phyloP scores from a whole-genome alignment of 2,329 filamentous ascomycete genomes.

The Zymoseptoria brevis region DNA sequence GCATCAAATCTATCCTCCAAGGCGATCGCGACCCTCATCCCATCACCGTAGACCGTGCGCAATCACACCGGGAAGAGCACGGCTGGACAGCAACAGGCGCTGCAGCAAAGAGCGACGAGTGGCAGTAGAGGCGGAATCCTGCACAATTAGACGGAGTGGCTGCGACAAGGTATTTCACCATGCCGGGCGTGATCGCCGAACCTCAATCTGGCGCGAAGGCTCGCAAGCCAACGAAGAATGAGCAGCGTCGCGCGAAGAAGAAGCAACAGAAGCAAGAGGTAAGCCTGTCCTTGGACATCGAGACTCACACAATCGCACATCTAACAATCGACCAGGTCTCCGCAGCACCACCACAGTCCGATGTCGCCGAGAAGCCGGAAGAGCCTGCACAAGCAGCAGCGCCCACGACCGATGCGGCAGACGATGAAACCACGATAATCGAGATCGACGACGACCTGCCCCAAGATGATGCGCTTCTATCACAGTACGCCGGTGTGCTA shows the following conservation, averaged over 20 bases:
- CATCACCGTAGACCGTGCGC: no score
- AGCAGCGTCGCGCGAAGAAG: conserved; percentile 85
- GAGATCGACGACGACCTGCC: conserved; percentile 18
- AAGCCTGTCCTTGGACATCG: not conserved
- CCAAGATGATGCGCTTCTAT: conserved; percentile 61
- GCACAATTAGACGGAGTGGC: not conserved
- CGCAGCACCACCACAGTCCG: conserved; percentile 24
- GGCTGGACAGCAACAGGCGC: not conserved
- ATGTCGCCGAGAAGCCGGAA: conserved; percentile 19
- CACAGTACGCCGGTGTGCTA: conserved; percentile 76
- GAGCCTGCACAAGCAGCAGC: conserved; percentile 21
- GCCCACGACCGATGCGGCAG: conserved; percentile 20
- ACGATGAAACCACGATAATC: conserved; percentile 20
- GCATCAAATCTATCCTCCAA: no score
- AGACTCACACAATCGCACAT: conserved; percentile 9
- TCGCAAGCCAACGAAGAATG: conserved; percentile 82
- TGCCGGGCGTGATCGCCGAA: conserved; percentile 30
- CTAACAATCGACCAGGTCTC: conserved; percentile 4
- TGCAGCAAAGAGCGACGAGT: not conserved
- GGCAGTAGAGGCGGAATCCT: not conserved
- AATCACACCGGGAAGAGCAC: not conserved
- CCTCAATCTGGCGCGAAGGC: conserved; percentile 24
- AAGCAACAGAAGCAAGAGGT: conserved; percentile 73
- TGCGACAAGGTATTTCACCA: conserved; percentile 21
- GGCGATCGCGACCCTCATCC: no score